Conservation (phyloP, 768 basidiomycete species). For the Boletus rufocinnamomeus region DNA sequence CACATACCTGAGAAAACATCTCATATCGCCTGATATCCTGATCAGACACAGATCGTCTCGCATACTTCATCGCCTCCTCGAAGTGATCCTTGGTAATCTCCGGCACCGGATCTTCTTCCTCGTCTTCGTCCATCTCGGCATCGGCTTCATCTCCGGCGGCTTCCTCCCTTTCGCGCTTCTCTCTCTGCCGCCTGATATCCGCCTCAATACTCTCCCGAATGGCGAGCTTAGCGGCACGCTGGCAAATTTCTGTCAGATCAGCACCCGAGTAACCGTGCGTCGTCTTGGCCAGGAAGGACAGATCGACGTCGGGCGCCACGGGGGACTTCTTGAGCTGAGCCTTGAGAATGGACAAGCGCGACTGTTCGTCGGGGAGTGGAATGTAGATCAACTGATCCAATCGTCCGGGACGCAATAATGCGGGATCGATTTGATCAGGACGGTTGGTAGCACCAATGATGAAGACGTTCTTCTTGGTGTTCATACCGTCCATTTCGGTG, state of each 20-base stretch:
- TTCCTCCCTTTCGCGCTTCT: conserved; percentile 80
- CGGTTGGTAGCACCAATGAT: conserved; percentile 97
- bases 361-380: conserved; percentile 92
- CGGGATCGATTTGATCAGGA: conserved; percentile 93
- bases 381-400: conserved; percentile 99
- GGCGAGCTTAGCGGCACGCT: conserved; percentile 94
- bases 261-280: conserved; percentile 99
- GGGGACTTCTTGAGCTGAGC: conserved; percentile 94
- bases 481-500: conserved; percentile 99
- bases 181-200: conserved; percentile 79
- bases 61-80: conserved; percentile 98
- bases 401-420: conserved; percentile 94
- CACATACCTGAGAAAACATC: conserved; percentile 88
- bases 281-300: conserved; percentile 82
- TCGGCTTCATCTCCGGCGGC: conserved; percentile 57
- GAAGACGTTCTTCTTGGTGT: conserved; percentile 98
- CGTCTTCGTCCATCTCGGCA: conserved; percentile 71
- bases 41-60: conserved; percentile 95
- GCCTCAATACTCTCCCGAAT: conserved; percentile 94
- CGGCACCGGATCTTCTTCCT: conserved; percentile 87
- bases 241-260: conserved; percentile 99
- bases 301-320: conserved; percentile 77
- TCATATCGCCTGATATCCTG: conserved; percentile 97
- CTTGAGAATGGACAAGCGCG: conserved; percentile 87
- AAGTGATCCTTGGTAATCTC: conserved; percentile 91